Evolutionary conservation across 805 yeast genomes (phyloP).

Genomic region (Yarrowia sp.): DNA sequence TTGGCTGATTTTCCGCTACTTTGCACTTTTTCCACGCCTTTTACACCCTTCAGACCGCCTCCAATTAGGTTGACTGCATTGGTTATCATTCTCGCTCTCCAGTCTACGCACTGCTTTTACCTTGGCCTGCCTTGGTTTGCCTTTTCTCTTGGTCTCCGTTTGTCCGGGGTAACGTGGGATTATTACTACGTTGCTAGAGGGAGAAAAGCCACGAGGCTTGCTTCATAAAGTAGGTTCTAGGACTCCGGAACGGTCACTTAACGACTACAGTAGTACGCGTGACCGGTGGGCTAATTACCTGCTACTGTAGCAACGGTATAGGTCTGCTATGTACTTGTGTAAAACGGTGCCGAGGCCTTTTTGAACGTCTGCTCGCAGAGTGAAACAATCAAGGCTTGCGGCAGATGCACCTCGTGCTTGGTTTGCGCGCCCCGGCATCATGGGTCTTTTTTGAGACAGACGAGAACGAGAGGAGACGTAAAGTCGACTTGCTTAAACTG

Average conservation of each 20-base stretch:
- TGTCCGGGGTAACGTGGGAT: conserved; percentile 1
- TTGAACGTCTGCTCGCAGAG: too few relatives aligned
- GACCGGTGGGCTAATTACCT: background rate
- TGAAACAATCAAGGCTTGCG: background rate
- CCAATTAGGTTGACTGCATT: background rate
- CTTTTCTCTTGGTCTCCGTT: background rate
- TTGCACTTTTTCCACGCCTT: background rate
- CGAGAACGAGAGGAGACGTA: background rate
- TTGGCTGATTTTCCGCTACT: too few relatives aligned
- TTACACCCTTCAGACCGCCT: too few relatives aligned
- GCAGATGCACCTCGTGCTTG: background rate
- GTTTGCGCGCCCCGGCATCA: background rate
- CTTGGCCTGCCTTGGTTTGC: background rate
- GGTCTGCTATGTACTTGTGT: too few relatives aligned
- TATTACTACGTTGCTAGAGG: background rate
- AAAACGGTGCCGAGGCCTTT: background rate
- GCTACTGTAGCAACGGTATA: too few relatives aligned
- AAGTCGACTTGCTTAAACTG: background rate
- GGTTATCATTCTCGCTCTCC: background rate
- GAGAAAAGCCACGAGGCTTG: background rate
- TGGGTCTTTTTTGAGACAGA: background rate
- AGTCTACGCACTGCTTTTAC: background rate
- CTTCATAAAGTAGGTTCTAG: conserved; percentile 8
- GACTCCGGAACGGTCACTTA: too few relatives aligned
- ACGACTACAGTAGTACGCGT: background rate